Base-by-base conservation (phyloP, 176 grass and related monocot genomes). In the Chrysopogon serrulatus region DNA sequence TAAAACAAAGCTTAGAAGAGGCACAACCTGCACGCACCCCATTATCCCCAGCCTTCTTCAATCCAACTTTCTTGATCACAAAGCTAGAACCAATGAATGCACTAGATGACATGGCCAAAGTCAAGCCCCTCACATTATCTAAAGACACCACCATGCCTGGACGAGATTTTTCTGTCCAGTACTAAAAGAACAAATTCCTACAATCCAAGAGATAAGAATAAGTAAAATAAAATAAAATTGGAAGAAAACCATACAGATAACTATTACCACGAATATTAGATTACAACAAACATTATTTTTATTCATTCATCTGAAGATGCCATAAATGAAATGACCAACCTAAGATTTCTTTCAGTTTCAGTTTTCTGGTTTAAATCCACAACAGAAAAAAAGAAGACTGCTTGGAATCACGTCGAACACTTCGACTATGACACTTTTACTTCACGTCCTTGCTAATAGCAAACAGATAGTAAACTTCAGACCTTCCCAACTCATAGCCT, bases 11-110 rank as follows among this genome's bases (percentile, higher is more conserved):
- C 70, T 65, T 65, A 47, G 33, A 40, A 83, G 77, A 84, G 60
- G 86, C 76, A 73, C 34, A 86, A 95, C 93, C 90, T 92, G 96
- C 96, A 88, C 93, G 91, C 53, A 88, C 63, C 26, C 96, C 91
- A 69, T 81, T 78, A 74, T 82, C 71, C 35, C 83, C 91, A 36
- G 93, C 93, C 86, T 85, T 95, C 62, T 95, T 95, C 75, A 98
- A 73, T 21, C 96, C 96, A 65, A 91, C 76, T 84, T 95, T 98
- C 79, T 95, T 98, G 57, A 98, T 90, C 48, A 95, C 85, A 90
- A 98, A 98, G 83, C 96, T 98, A 43, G 93, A 95, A 43, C 96
- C 91, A 35, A 98, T 93, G 74, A 98, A 98, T 74, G 88, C 84
- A 84, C 93, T 94, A n/a, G 92, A 97, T 21, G 92, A 91, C 30